Conservation (phyloP, 2,329 filamentous ascomycete genomes). For the Teratosphaeriaceae sp. region DNA sequence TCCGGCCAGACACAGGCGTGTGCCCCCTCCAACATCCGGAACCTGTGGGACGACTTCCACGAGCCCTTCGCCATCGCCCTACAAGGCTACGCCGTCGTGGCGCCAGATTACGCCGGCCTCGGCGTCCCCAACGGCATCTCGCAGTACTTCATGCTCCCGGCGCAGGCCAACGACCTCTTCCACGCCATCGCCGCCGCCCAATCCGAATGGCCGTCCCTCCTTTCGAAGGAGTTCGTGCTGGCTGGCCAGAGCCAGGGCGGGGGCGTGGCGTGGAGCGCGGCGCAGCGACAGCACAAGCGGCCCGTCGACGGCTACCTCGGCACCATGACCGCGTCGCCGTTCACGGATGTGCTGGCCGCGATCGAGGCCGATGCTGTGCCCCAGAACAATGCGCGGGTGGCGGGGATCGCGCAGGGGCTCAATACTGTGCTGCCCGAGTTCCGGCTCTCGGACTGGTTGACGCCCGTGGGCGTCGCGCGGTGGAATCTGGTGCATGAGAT, state of each 20-base stretch:
- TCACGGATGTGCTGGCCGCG: conserved; percentile 23
- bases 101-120: conserved; percentile 22
- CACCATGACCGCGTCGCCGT: conserved; percentile 26
- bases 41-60: conserved; percentile 22
- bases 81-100: conserved; percentile 24
- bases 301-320: conserved; percentile 34
- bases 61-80: conserved; percentile 22
- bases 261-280: conserved; percentile 36
- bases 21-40: conserved; percentile 21
- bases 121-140: conserved; percentile 25
- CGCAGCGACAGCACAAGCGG: conserved; percentile 27
- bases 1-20: conserved; percentile 15
- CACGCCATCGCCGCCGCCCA: conserved; percentile 39
- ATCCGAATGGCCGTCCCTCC: conserved; percentile 32
- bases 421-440: conserved; percentile 24
- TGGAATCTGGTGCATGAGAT: conserved; percentile 15
- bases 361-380: conserved; percentile 13
- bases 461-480: conserved; percentile 17
- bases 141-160: conserved; percentile 34
- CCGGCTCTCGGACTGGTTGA: conserved; percentile 22
- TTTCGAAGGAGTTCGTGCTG: conserved; percentile 36
- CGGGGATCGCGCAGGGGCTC: conserved; percentile 15
- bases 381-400: conserved; percentile 15
- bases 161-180: conserved; percentile 38
- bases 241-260: conserved; percentile 46